These are phyloP conservation scores for Cladosporium sp. DNA, from an alignment of 2,329 filamentous ascomycete genomes.

Conservation along the genomic window DNA sequence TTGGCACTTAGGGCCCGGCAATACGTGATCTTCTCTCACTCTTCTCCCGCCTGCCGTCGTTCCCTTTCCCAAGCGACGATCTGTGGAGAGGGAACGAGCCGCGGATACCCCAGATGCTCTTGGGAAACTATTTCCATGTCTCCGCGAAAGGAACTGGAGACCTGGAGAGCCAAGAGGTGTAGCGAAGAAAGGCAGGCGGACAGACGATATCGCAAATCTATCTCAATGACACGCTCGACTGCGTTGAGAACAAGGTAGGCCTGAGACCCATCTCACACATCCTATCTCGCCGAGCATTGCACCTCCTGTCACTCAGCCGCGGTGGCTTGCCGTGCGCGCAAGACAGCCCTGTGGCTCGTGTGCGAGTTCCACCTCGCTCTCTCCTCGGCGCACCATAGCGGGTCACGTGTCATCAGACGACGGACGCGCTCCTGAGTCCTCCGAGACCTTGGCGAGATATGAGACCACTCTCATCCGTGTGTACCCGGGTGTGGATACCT, in stretches of 20 bases:
- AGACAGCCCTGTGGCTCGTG: constrained; percentile 18
- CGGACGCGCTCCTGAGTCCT: background rate
- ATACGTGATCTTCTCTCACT: constrained; percentile 17
- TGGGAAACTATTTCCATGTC: constrained; percentile 4
- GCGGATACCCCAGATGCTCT: constrained; percentile 18
- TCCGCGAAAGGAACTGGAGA: constrained; percentile 4
- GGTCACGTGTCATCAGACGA: constrained; percentile 9
- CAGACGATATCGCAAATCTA: background rate
- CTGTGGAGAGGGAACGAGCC: constrained; percentile 19
- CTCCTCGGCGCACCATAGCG: constrained; percentile 13
- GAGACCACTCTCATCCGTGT: constrained; percentile 7
- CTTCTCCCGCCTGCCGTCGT: constrained; percentile 17
- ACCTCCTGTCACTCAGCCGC: constrained; percentile 1
- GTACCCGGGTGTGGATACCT: constrained; percentile 16
- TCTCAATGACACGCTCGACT: background rate
- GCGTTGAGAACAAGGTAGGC: background rate
- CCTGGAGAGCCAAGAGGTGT: constrained; percentile 7
- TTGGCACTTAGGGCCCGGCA: constrained; percentile 6
- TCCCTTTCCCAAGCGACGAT: constrained; percentile 12
- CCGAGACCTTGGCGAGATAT: constrained; percentile 13
- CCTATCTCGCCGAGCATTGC: constrained; percentile 7
- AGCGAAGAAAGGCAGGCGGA: background rate
- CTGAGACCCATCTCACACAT: background rate
- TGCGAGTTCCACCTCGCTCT: constrained; percentile 15
- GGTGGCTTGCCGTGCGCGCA: constrained; percentile 8